A percentile compares a stretch with the other conserved stretches of the same genome.
These are phyloP conservation scores for Tuber calosporum DNA, from an alignment of 495 filamentous ascomycete species.

Conservation along the genomic window DNA sequence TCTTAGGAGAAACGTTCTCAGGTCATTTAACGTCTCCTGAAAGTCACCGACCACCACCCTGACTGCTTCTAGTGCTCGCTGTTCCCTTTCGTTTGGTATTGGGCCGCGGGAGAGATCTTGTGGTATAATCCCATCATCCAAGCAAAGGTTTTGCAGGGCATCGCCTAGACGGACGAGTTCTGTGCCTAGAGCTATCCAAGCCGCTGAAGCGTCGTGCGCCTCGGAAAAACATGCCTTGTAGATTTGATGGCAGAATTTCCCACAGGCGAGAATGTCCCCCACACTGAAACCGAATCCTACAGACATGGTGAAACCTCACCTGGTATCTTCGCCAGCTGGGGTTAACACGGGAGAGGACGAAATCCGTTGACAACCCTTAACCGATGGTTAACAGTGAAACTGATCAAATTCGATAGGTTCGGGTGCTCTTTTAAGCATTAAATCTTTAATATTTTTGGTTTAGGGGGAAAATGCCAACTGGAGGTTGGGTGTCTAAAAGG, in stretches of 20 bases:
- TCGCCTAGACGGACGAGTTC: slow-evolving; percentile 14
- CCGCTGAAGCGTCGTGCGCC: slow-evolving; percentile 10
- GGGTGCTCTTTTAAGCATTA: neutral
- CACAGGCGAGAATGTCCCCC: slow-evolving; percentile 25
- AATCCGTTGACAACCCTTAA: neutral
- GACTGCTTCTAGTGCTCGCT: slow-evolving; percentile 20
- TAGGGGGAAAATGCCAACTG: neutral
- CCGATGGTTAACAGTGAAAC: neutral
- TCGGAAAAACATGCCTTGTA: slow-evolving; percentile 27
- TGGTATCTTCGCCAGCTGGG: neutral
- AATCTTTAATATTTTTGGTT: neutral
- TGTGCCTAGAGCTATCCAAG: slow-evolving; percentile 16
- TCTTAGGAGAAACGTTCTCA: slow-evolving; percentile 13
- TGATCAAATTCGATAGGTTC: neutral
- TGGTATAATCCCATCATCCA: slow-evolving; percentile 16
- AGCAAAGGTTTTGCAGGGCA: slow-evolving; percentile 17
- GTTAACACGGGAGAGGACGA: neutral
- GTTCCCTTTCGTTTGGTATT: slow-evolving; percentile 14
- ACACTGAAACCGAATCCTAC: slow-evolving; percentile 19
- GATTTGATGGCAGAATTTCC: slow-evolving; percentile 20
- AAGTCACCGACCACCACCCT: slow-evolving; percentile 23
- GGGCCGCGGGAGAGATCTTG: neutral
- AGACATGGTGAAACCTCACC: slow-evolving; percentile 9
- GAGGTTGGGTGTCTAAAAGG: neutral
- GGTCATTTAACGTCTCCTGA: slow-evolving; percentile 17